Percentiles rank a stretch among this genome's conserved stretches.
phyloP scores from a whole-genome alignment of 768 basidiomycete genomes.

The Leucogyrophana mollusca region DNA sequence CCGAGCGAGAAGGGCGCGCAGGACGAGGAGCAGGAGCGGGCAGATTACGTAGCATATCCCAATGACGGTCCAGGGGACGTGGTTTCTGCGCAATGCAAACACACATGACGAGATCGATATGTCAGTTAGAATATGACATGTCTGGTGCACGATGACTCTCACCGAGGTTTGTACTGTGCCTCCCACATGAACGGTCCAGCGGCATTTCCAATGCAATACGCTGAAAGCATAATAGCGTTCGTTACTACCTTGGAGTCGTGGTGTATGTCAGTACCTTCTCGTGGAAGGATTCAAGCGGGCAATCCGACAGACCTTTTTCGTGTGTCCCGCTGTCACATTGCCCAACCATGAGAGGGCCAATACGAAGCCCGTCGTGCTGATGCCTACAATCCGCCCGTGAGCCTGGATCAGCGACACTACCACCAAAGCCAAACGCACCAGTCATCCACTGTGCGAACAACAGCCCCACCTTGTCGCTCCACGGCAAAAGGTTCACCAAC shows the following conservation, averaged over 20 bases:
- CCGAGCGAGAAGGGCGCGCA: constrained; percentile 48
- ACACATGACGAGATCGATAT: neutral
- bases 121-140: neutral
- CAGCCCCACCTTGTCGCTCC: constrained; percentile 61
- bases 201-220: constrained; percentile 60
- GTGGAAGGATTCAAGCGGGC: neutral
- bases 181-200: constrained; percentile 76
- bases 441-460: constrained; percentile 54
- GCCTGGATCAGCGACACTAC: neutral
- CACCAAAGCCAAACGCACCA: constrained; percentile 28
- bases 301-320: constrained; percentile 47
- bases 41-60: constrained; percentile 55
- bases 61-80: constrained; percentile 71
- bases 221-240: constrained; percentile 66
- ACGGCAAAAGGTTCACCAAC: constrained; percentile 58
- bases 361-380: constrained; percentile 58
- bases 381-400: constrained; percentile 26
- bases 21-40: constrained; percentile 33
- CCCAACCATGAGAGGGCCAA: constrained; percentile 60
- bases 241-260: constrained; percentile 31
- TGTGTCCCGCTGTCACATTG: constrained; percentile 62
- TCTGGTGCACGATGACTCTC: constrained; percentile 7
- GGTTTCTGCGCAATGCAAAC: constrained; percentile 40
- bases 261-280: neutral
- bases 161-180: constrained; percentile 59